Conservation (phyloP, 805 yeast species). For the Spencermartinsiella europaea region DNA sequence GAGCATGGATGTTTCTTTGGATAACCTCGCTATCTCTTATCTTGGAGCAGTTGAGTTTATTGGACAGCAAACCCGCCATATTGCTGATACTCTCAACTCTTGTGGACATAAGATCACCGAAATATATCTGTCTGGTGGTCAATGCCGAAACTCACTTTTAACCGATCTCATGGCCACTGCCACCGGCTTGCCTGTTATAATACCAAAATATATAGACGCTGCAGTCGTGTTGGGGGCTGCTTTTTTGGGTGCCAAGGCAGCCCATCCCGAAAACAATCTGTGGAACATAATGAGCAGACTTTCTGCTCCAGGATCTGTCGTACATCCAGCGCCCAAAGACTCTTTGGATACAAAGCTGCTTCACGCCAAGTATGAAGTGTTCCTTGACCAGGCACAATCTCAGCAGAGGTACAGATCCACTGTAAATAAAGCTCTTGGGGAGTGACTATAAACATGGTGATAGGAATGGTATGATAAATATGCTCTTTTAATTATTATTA, state of each 20-base stretch:
- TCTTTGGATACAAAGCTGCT: slow-evolving; percentile 68
- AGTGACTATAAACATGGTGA: slow-evolving; percentile 1
- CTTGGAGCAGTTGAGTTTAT: slow-evolving; percentile 95
- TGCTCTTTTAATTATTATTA: neutral
- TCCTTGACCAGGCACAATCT: slow-evolving; percentile 78
- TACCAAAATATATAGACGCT: slow-evolving; percentile 93
- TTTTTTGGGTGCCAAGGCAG: slow-evolving; percentile 88
- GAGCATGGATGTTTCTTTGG: slow-evolving; percentile 82
- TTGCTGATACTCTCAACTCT: slow-evolving; percentile 74
- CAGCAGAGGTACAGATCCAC: slow-evolving; percentile 71
- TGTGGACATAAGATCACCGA: slow-evolving; percentile 73
- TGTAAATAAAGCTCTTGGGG: slow-evolving; percentile 37
- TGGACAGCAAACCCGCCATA: slow-evolving; percentile 96
- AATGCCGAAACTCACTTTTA: slow-evolving; percentile 84
- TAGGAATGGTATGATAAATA: neutral
- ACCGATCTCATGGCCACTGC: slow-evolving; percentile 90
- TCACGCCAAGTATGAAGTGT: slow-evolving; percentile 74
- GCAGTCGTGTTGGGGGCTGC: slow-evolving; percentile 98
- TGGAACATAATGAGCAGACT: slow-evolving; percentile 85
- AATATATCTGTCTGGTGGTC: slow-evolving; percentile 93
- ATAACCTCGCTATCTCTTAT: slow-evolving; percentile 79
- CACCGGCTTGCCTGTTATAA: slow-evolving; percentile 84
- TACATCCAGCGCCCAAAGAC: slow-evolving; percentile 54
- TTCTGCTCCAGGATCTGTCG: slow-evolving; percentile 78
- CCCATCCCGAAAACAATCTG: slow-evolving; percentile 44